Percentiles rank a stretch among this genome's conserved stretches.
These are phyloP conservation scores for Aspergillus fumigatus DNA, from an alignment of 2,329 filamentous ascomycete species.

Conservation along the genomic window DNA sequence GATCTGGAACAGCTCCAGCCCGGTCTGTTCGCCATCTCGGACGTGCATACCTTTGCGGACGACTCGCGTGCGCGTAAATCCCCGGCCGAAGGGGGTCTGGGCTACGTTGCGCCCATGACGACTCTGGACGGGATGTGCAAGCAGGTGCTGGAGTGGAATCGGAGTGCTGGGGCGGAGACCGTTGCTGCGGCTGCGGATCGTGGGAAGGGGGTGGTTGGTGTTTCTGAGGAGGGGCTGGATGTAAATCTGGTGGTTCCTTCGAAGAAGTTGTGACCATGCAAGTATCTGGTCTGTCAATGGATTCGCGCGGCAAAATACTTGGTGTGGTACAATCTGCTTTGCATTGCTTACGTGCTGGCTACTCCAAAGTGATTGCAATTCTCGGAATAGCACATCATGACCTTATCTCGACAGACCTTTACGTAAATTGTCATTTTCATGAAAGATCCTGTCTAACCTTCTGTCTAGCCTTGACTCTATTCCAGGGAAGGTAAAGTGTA, in stretches of 20 bases:
- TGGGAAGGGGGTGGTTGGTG: slow-evolving; percentile 12
- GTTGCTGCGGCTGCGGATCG: slow-evolving; percentile 8
- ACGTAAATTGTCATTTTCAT: neutral
- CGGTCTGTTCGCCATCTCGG: slow-evolving; percentile 27
- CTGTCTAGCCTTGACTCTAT: neutral
- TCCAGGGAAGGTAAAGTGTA: neutral
- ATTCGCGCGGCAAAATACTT: neutral
- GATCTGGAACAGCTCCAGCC: slow-evolving; percentile 30
- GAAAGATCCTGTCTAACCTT: neutral
- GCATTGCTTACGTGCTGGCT: neutral
- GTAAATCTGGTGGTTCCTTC: slow-evolving; percentile 14
- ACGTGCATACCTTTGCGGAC: slow-evolving; percentile 25
- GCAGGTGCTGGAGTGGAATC: slow-evolving; percentile 32
- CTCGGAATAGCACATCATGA: slow-evolving; percentile 3
- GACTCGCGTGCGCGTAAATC: slow-evolving; percentile 23
- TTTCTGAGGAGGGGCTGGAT: slow-evolving; percentile 13
- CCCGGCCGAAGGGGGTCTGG: slow-evolving; percentile 27
- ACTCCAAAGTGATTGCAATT: neutral
- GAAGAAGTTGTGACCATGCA: slow-evolving; percentile 10
- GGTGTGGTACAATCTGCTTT: neutral
- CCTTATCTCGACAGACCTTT: neutral
- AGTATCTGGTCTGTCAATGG: neutral
- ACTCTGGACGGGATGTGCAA: slow-evolving; percentile 33
- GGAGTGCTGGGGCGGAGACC: slow-evolving; percentile 12
- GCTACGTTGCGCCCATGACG: slow-evolving; percentile 27